Conservation (phyloP, 345 rosid species). For the Angophora floribunda region DNA sequence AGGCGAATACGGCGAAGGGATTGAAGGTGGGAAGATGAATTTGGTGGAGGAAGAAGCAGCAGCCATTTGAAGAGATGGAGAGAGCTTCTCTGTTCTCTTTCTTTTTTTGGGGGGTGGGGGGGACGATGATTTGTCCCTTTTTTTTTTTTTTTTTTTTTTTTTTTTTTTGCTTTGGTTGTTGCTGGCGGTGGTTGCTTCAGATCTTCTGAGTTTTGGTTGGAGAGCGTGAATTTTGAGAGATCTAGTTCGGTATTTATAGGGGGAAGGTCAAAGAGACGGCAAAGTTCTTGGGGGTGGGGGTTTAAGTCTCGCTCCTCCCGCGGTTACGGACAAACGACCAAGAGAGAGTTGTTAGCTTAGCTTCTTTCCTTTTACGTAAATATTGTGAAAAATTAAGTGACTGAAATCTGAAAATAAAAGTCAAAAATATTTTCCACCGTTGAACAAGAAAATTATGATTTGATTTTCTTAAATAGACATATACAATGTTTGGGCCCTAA, state of each 20-base stretch:
- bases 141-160: background rate
- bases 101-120: background rate
- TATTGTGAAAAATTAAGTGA: background rate
- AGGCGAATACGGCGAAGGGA: background rate
- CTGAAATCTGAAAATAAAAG: background rate
- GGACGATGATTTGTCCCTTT: too few relatives aligned
- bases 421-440: too few relatives aligned
- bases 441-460: too few relatives aligned
- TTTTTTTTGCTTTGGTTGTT: background rate
- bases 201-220: background rate
- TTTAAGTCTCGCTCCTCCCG: background rate
- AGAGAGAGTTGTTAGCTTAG: background rate
- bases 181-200: background rate
- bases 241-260: background rate
- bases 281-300: background rate
- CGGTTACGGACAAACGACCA: background rate
- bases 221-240: background rate
- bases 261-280: background rate
- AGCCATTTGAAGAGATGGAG: background rate
- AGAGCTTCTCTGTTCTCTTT: background rate
- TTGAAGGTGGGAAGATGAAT: background rate
- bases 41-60: background rate
- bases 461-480: accelerated
- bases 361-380: background rate
- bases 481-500: too few relatives aligned